Evolutionary conservation across 495 filamentous ascomycete species (phyloP), one percentile per base, ranked within the genome.

Genomic region (Aspergillus campestris): DNA sequence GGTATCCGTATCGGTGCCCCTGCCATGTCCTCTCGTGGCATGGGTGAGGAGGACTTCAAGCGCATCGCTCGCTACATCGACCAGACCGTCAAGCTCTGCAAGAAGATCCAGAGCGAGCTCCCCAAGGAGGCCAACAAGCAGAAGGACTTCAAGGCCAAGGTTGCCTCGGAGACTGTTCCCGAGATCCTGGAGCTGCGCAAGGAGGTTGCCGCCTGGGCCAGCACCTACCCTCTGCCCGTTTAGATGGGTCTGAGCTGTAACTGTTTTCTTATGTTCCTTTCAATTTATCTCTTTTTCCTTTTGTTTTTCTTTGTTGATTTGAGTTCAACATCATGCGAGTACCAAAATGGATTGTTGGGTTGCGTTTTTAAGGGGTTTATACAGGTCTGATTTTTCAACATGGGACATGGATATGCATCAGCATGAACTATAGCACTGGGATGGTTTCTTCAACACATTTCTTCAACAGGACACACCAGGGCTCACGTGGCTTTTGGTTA

Each of bases 91-190:
- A 82, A 78, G 66, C 73, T 94, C 53, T 85, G 83, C 78, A 86
- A 86, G 76, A 76, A 86, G 54, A 74, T 95, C 51, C 92, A 98
- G 75, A 72, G 61, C 40, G 71, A 73, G 48, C 76, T 98, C 7
- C 92, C 94, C 52, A 96, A 95, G 81, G 86, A 90, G 66, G 88
- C 86, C 49, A 98, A 98, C 78, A 95, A 91, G 81, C 86, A 89
- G 58, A 97, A 97, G 82, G 94, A 98, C 75, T 98, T 98, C 83
- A 91, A 89, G 74, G 82, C 83, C 58, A 89, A 87, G 77, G 86
- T 94, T 43, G 78, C 86, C 42, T 71, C 73, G 47, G 89, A 87
- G 40, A 79, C 83, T 53, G 77, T 94, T 35, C 59, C 77, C 38
- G 86, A 87, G 73, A 86, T 98, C 65, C 75, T 79, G 50, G 79